Evolutionary conservation across 75 land plant species (phyloP).

Genomic region (Selaginella tamariscina): DNA sequence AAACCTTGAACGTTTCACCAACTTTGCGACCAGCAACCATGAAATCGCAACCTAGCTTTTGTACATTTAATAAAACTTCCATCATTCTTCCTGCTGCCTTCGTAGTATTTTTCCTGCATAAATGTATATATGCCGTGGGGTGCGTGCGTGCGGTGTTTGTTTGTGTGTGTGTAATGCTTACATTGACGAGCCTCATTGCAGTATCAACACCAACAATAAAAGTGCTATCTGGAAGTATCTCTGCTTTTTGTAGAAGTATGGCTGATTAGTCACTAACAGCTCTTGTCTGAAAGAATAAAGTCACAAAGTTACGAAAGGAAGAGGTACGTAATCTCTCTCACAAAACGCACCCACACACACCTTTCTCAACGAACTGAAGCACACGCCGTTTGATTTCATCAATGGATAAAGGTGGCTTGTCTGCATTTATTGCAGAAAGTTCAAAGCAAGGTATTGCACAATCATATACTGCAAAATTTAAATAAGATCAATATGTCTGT

Average conservation of each 20-base stretch:
- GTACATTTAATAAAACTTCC: constrained; percentile 43
- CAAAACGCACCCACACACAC: too few relatives aligned
- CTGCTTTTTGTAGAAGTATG: constrained; percentile 91
- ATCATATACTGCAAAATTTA: constrained; percentile 26
- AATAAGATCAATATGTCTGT: background rate
- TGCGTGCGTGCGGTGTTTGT: background rate
- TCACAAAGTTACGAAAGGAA: background rate
- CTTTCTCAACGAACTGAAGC: constrained; percentile 56
- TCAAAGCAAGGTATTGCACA: constrained; percentile 68
- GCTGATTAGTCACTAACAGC: constrained; percentile 77
- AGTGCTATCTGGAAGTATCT: constrained; percentile 82
- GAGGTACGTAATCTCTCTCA: background rate
- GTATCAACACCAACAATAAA: constrained; percentile 94
- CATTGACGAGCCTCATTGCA: constrained; percentile 67
- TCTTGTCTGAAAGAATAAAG: constrained; percentile 51
- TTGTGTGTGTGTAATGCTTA: constrained; percentile 35
- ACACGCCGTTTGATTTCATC: constrained; percentile 69
- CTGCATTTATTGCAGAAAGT: constrained; percentile 86
- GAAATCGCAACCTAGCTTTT: constrained; percentile 60
- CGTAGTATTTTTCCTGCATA: constrained; percentile 80
- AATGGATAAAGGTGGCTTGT: constrained; percentile 65
- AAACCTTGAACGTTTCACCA: constrained; percentile 67
- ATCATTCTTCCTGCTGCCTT: constrained; percentile 52
- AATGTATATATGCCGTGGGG: background rate
- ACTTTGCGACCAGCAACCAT: constrained; percentile 76